phyloP scores from a whole-genome alignment of 495 filamentous ascomycete species.

The Glonium stellatum region DNA sequence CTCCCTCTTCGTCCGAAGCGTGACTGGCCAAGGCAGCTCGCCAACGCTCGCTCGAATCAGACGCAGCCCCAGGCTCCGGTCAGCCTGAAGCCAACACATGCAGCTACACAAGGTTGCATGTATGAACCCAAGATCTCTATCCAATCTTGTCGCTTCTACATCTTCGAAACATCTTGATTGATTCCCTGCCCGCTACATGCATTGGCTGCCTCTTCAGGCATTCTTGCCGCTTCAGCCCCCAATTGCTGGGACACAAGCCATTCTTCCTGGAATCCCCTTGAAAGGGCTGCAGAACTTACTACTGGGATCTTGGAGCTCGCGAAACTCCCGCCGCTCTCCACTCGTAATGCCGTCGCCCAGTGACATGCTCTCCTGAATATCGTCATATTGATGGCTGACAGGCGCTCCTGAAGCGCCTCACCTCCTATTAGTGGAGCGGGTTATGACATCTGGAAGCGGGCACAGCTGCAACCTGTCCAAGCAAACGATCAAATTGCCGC shows the following conservation, averaged over 20 bases:
- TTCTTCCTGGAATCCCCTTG: slow-evolving; percentile 6
- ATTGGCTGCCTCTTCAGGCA: slow-evolving; percentile 10
- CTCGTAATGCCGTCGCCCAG: slow-evolving; percentile 9
- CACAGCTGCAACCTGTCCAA: neutral
- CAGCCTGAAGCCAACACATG: slow-evolving; percentile 29
- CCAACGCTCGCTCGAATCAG: slow-evolving; percentile 19
- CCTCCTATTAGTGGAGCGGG: slow-evolving; percentile 3
- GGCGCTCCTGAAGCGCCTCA: slow-evolving; percentile 12
- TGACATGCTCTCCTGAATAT: slow-evolving; percentile 24
- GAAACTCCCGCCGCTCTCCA: slow-evolving; percentile 4
- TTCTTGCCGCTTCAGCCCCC: slow-evolving; percentile 4
- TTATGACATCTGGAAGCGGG: neutral
- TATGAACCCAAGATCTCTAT: slow-evolving; percentile 19
- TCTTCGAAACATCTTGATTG: slow-evolving; percentile 25
- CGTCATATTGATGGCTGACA: slow-evolving; percentile 13
- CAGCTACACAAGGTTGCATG: slow-evolving; percentile 26
- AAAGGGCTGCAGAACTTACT: slow-evolving; percentile 3
- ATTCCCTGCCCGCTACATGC: slow-evolving; percentile 14
- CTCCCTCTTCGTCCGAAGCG: neutral
- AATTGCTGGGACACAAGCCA: neutral
- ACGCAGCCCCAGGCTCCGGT: slow-evolving; percentile 20
- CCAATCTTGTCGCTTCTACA: slow-evolving; percentile 17
- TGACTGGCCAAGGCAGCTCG: slow-evolving; percentile 6
- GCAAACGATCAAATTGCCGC: neutral
- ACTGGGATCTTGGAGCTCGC: slow-evolving; percentile 4